These are phyloP conservation scores for Hordeum marinum DNA, from an alignment of 176 grass and related monocot genomes.

Conservation along the genomic window DNA sequence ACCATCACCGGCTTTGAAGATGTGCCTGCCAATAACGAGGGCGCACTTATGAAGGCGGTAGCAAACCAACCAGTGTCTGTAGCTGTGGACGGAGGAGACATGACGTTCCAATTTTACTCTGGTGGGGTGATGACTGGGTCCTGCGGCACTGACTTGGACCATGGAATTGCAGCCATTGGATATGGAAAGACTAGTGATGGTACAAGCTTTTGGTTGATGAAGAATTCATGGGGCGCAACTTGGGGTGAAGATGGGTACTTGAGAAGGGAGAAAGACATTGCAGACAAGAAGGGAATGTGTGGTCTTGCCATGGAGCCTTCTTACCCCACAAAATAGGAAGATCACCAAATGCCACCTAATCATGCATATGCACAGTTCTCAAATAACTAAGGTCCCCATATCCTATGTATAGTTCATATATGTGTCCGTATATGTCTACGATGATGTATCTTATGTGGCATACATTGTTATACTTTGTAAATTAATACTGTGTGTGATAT, in stretches of 20 bases:
- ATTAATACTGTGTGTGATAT: not conserved
- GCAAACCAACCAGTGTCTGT: slow-evolving; percentile 37
- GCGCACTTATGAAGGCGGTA: slow-evolving; percentile 37
- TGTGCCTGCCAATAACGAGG: slow-evolving; percentile 36
- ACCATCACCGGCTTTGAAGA: slow-evolving; percentile 33
- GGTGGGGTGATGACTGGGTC: slow-evolving; percentile 37
- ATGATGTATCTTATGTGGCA: not conserved
- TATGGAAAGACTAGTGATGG: slow-evolving; percentile 24
- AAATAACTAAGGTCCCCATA: not conserved
- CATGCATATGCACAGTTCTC: not conserved
- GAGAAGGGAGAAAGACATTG: slow-evolving; percentile 12
- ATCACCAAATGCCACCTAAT: not conserved
- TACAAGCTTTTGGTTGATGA: slow-evolving; percentile 32
- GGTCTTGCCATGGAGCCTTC: slow-evolving; percentile 32
- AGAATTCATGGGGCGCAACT: slow-evolving; percentile 2
- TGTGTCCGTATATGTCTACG: not conserved
- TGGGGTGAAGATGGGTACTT: slow-evolving; percentile 1
- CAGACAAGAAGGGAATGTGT: slow-evolving; percentile 24
- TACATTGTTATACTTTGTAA: not conserved
- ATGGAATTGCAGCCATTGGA: slow-evolving; percentile 32
- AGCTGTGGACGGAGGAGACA: slow-evolving; percentile 35
- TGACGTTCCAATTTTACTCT: slow-evolving; percentile 39
- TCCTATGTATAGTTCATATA: not conserved
- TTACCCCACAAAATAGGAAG: not conserved
- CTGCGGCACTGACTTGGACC: slow-evolving; percentile 23